Conservation (phyloP, 768 basidiomycete species). For the Leccinellum rugosiceps region DNA sequence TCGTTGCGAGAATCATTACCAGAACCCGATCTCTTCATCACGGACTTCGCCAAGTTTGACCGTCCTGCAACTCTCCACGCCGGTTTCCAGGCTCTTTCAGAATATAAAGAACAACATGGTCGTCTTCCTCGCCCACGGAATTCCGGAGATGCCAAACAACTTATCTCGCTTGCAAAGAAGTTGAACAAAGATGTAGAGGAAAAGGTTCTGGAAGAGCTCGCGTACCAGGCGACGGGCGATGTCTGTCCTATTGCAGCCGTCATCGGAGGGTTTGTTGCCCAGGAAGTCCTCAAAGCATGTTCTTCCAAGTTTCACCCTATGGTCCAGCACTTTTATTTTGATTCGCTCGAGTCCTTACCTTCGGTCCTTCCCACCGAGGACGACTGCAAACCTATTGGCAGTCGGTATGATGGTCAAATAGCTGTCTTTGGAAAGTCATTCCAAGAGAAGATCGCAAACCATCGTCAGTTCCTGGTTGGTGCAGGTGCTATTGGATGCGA, state of each 20-base stretch:
- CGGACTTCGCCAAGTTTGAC: slow-evolving; percentile 97
- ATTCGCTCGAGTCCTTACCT: slow-evolving; percentile 94
- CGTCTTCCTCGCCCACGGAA: slow-evolving; percentile 83
- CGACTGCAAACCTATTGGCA: slow-evolving; percentile 77
- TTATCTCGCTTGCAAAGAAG: slow-evolving; percentile 79
- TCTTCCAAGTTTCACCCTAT: slow-evolving; percentile 98
- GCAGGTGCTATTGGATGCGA: slow-evolving; percentile 99
- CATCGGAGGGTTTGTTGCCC: slow-evolving; percentile 95
- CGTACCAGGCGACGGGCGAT: slow-evolving; percentile 91
- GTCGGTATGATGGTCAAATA: slow-evolving; percentile 91
- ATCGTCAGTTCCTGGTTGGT: slow-evolving; percentile 95
- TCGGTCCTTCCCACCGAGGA: slow-evolving; percentile 67
- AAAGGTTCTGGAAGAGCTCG: slow-evolving; percentile 75
- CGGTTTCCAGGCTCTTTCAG: slow-evolving; percentile 91
- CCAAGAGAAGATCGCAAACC: slow-evolving; percentile 87
- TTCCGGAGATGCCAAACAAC: slow-evolving; percentile 64
- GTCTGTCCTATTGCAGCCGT: slow-evolving; percentile 89
- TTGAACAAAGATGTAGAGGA: slow-evolving; percentile 75
- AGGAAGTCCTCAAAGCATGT: slow-evolving; percentile 95
- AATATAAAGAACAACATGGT: slow-evolving; percentile 62
- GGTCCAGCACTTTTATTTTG: slow-evolving; percentile 94
- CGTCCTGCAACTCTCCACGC: slow-evolving; percentile 86
- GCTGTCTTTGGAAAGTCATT: slow-evolving; percentile 93
- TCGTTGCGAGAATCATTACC: slow-evolving; percentile 81
- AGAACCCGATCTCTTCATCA: slow-evolving; percentile 84